A percentile compares a stretch with the other conserved stretches of the same genome.
These are phyloP conservation scores for Amylostereum areolatum DNA, from an alignment of 1,284 basidiomycete genomes.

Conservation along the genomic window DNA sequence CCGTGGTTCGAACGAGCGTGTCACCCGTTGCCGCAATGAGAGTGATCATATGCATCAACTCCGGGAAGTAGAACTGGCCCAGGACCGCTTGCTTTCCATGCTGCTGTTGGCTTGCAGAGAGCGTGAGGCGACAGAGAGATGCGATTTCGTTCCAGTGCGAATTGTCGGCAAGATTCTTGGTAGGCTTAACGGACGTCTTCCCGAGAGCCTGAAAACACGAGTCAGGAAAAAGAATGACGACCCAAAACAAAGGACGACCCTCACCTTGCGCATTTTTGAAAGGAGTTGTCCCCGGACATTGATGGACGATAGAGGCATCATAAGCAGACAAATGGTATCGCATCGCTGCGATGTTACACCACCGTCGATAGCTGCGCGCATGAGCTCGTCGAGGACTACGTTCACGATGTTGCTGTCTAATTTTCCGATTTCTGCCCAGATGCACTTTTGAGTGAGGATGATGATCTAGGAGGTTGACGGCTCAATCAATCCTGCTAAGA, in stretches of 20 bases:
- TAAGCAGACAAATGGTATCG: slow-evolving; percentile 70
- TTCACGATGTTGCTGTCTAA: slow-evolving; percentile 65
- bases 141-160: slow-evolving; percentile 82
- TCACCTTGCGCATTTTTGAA: slow-evolving; percentile 71
- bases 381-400: slow-evolving; percentile 70
- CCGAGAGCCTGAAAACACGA: slow-evolving; percentile 50
- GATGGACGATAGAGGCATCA: slow-evolving; percentile 72
- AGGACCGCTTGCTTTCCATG: slow-evolving; percentile 57
- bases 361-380: slow-evolving; percentile 75
- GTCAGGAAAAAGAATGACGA: slow-evolving; percentile 5
- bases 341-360: slow-evolving; percentile 72
- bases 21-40: slow-evolving; percentile 73
- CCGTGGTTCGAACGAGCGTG: slow-evolving; percentile 67
- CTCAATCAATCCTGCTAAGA: neutral
- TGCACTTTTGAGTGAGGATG: slow-evolving; percentile 59
- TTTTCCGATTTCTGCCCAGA: slow-evolving; percentile 73
- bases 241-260: slow-evolving; percentile 10
- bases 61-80: slow-evolving; percentile 77
- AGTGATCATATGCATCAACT: slow-evolving; percentile 74
- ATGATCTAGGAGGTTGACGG: slow-evolving; percentile 43
- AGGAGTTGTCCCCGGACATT: slow-evolving; percentile 74
- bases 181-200: slow-evolving; percentile 62
- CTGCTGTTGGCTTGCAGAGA: slow-evolving; percentile 55
- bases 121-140: slow-evolving; percentile 66
- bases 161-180: slow-evolving; percentile 61